These are phyloP conservation scores for Torulaspora franciscae DNA, from an alignment of 805 yeast species.

Conservation along the genomic window DNA sequence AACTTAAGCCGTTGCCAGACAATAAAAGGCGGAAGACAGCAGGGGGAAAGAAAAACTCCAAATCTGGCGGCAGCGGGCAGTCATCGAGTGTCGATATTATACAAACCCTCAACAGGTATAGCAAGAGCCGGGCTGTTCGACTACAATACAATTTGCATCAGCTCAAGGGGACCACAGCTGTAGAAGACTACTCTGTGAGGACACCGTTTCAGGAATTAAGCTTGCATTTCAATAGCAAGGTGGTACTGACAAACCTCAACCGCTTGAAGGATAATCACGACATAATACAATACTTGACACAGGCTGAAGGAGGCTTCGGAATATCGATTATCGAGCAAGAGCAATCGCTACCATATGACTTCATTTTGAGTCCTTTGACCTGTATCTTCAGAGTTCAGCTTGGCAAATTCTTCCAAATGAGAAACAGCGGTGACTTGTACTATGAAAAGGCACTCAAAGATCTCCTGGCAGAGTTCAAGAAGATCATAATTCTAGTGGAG, in stretches of 20 bases:
- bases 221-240: background rate
- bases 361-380: slow-evolving; percentile 17
- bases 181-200: background rate
- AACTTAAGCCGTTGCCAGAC: slow-evolving; percentile 14
- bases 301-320: background rate
- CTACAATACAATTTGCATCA: background rate
- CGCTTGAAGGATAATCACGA: slow-evolving; percentile 12
- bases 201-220: slow-evolving; percentile 1
- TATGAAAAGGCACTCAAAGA: slow-evolving; percentile 13
- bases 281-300: slow-evolving; percentile 9
- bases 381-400: slow-evolving; percentile 21
- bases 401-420: slow-evolving; percentile 21
- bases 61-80: background rate
- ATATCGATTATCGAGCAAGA: slow-evolving; percentile 17
- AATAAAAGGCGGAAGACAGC: slow-evolving; percentile 9
- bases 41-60: background rate
- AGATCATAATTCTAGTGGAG: slow-evolving; percentile 18
- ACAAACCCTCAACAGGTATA: background rate
- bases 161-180: background rate
- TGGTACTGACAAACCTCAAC: slow-evolving; percentile 15
- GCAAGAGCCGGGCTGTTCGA: background rate
- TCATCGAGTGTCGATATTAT: slow-evolving; percentile 1
- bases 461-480: slow-evolving; percentile 15
- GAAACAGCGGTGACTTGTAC: slow-evolving; percentile 6
- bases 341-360: slow-evolving; percentile 15